Evolutionary conservation across 441 rosid genomes (phyloP).

Genomic region (Populus tomentosa): DNA sequence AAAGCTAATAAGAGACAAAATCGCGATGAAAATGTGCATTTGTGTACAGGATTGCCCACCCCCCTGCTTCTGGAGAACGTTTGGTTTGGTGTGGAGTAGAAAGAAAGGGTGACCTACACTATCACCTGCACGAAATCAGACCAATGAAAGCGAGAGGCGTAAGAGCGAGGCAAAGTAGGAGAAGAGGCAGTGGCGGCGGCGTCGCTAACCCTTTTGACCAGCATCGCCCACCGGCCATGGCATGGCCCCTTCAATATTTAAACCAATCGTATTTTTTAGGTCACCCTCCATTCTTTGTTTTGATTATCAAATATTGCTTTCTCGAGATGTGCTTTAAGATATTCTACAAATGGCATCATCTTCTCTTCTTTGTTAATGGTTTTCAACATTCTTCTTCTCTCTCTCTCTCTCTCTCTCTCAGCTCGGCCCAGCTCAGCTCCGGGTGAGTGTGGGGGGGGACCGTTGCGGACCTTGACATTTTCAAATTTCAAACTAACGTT

Average conservation of each 20-base stretch:
- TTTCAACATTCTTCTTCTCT: not conserved
- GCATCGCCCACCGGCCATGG: not conserved
- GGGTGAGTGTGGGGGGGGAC: conserved; percentile 17
- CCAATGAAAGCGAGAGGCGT: conserved; percentile 9
- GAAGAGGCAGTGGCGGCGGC: conserved; percentile 30
- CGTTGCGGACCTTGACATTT: conserved; percentile 18
- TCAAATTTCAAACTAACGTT: not conserved
- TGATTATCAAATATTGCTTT: not conserved
- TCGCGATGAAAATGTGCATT: not conserved
- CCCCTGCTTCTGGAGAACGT: not conserved
- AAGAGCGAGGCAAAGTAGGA: not conserved
- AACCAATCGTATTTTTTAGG: conserved; percentile 15
- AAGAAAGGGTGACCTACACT: conserved; percentile 20
- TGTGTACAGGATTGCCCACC: not conserved
- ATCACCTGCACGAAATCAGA: not conserved
- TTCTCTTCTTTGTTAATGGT: conserved; percentile 10
- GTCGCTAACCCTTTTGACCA: conserved; percentile 32
- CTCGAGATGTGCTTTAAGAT: conserved; percentile 10
- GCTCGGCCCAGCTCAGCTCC: not conserved
- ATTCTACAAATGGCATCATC: conserved; percentile 11
- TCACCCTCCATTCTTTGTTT: conserved; percentile 16
- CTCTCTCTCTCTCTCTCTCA: too few species aligned
- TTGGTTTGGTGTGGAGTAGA: conserved; percentile 22
- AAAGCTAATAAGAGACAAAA: not conserved
- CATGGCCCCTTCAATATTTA: conserved; percentile 20